phyloP scores from a whole-genome alignment of 2,329 filamentous ascomycete genomes.

The Lizonia empirigonia region DNA sequence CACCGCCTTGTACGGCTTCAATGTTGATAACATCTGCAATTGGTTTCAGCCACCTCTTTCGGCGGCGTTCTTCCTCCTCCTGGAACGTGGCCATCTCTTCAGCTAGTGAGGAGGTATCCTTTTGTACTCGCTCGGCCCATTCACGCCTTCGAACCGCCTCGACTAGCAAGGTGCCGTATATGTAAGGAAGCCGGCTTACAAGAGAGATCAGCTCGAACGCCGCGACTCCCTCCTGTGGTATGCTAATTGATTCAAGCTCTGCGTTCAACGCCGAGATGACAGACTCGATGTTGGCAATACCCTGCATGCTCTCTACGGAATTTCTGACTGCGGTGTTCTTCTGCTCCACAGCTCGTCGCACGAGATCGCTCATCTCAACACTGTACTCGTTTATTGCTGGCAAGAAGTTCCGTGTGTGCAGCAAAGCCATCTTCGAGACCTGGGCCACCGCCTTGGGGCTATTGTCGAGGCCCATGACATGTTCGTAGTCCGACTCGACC shows the following conservation, averaged over 20 bases:
- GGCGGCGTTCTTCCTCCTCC: constrained; percentile 87
- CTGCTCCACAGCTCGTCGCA: constrained; percentile 61
- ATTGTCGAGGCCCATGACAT: constrained; percentile 70
- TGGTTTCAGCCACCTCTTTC: constrained; percentile 88
- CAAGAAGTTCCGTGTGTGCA: constrained; percentile 67
- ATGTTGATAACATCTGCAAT: constrained; percentile 75
- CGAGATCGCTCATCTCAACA: constrained; percentile 60
- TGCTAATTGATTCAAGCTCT: constrained; percentile 72
- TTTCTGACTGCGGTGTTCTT: constrained; percentile 71
- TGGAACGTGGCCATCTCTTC: constrained; percentile 93
- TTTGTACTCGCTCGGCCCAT: constrained; percentile 88
- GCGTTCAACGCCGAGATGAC: constrained; percentile 73
- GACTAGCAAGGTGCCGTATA: constrained; percentile 86
- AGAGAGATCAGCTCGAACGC: constrained; percentile 81
- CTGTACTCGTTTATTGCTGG: constrained; percentile 64
- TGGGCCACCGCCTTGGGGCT: constrained; percentile 68
- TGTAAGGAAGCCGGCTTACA: constrained; percentile 81
- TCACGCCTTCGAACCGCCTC: constrained; percentile 86
- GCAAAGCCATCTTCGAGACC: constrained; percentile 67
- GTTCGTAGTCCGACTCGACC: constrained; percentile 83
- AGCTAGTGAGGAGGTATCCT: constrained; percentile 82
- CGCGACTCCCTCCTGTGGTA: constrained; percentile 75
- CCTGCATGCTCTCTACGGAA: constrained; percentile 77
- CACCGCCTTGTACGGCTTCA: constrained; percentile 69
- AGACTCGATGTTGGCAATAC: constrained; percentile 79